phyloP scores from a whole-genome alignment of 2,329 filamentous ascomycete species.

The Apiospora aurea region DNA sequence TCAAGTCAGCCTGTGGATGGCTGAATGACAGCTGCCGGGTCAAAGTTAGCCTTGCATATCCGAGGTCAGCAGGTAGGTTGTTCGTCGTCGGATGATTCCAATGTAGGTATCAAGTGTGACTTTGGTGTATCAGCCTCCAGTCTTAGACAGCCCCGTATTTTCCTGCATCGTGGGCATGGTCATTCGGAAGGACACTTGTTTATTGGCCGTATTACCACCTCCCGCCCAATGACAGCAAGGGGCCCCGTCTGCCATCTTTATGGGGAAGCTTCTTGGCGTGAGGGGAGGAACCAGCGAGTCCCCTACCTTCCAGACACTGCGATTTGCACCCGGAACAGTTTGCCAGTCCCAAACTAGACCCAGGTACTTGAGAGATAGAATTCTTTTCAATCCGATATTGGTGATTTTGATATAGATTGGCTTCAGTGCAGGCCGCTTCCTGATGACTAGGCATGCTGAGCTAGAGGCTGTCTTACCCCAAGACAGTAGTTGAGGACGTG shows the following conservation, averaged over 20 bases:
- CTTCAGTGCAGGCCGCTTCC: background rate
- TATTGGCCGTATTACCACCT: background rate
- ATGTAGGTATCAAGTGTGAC: constrained; percentile 8
- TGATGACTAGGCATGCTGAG: background rate
- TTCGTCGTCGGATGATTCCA: background rate
- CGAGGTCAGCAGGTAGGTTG: constrained; percentile 16
- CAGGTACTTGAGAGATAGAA: background rate
- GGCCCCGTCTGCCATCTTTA: background rate
- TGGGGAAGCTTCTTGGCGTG: background rate
- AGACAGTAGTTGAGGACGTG: background rate
- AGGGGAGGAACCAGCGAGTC: background rate
- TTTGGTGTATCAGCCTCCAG: background rate
- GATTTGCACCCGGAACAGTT: background rate
- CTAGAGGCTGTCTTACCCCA: background rate
- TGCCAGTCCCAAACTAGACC: background rate
- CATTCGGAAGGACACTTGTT: background rate
- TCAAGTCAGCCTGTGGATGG: background rate
- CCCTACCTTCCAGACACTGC: background rate
- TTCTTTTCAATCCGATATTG: background rate
- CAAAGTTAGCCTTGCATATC: constrained; percentile 7
- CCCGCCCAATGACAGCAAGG: background rate
- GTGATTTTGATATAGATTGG: background rate
- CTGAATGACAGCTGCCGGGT: background rate
- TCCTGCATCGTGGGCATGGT: background rate
- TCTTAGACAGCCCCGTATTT: constrained; percentile 17